A percentile compares a stretch with the other conserved stretches of the same genome.
Evolutionary conservation across 306 rosid species (phyloP).

Genomic region (Vachellia collinsii): DNA sequence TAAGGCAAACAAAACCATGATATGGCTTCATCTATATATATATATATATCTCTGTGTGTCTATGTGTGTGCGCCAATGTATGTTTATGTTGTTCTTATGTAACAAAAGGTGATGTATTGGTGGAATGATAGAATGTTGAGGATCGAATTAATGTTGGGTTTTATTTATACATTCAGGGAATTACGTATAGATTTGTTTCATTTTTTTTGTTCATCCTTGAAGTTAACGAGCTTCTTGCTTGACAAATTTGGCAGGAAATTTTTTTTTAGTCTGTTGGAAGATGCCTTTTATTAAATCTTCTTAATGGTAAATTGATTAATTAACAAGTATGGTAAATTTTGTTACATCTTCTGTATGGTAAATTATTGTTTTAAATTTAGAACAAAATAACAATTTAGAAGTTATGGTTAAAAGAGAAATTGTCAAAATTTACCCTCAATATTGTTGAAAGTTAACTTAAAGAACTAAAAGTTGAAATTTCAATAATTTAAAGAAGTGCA

Average conservation of each 20-base stretch:
- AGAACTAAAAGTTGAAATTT: too few relatives aligned
- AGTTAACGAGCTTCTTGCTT: neutral
- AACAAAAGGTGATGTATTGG: neutral
- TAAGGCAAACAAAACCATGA: neutral
- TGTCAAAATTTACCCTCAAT: too few relatives aligned
- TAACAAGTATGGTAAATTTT: too few relatives aligned
- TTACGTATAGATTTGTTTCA: neutral
- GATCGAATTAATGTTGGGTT: neutral
- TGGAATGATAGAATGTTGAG: neutral
- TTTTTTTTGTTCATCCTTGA: neutral
- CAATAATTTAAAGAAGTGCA: too few relatives aligned
- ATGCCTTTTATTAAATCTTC: neutral
- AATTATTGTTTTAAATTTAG: too few relatives aligned
- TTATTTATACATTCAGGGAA: neutral
- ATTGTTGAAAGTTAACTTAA: too few relatives aligned
- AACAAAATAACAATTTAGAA: too few relatives aligned
- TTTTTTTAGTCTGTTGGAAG: neutral
- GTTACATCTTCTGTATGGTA: too few relatives aligned
- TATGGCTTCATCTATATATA: constrained; percentile 28
- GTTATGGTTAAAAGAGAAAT: too few relatives aligned
- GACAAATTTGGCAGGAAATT: neutral
- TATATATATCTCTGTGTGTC: too few relatives aligned
- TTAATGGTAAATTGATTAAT: neutral
- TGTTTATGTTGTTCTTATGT: neutral
- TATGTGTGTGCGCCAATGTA: too few relatives aligned